Percentiles rank a stretch among this genome's conserved stretches.
Evolutionary conservation across 371 early-diverging fungal species (phyloP).

Genomic region (Mortierella sp.): DNA sequence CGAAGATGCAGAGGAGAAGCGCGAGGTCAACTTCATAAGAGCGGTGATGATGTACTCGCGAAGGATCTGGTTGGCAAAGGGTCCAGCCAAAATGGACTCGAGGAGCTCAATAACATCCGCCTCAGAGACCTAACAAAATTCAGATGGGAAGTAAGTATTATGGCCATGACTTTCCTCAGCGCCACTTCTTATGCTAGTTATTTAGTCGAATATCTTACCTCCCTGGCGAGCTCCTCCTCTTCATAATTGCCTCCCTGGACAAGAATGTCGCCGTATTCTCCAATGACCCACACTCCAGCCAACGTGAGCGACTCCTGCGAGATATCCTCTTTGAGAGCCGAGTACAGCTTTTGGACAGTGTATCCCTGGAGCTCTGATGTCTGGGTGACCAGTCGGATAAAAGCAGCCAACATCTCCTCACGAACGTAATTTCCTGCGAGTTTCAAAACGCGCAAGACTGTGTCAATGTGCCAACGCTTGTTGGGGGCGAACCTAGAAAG

Average conservation of each 20-base stretch:
- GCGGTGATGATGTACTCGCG: conserved; percentile 91
- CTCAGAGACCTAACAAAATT: conserved; percentile 70
- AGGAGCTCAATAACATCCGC: conserved; percentile 80
- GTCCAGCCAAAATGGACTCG: conserved; percentile 80
- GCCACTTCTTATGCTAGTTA: not conserved
- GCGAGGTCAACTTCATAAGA: conserved; percentile 88
- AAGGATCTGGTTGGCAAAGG: conserved; percentile 82
- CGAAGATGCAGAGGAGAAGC: conserved; percentile 69
- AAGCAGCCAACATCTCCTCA: conserved; percentile 79
- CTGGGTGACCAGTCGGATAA: conserved; percentile 80
- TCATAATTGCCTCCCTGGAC: conserved; percentile 75
- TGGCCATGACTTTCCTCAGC: not conserved
- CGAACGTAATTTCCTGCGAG: conserved; percentile 81
- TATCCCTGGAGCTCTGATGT: conserved; percentile 88
- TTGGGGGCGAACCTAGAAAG: conserved; percentile 80
- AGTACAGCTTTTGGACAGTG: conserved; percentile 88
- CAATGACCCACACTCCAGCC: conserved; percentile 94
- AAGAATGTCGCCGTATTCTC: conserved; percentile 97
- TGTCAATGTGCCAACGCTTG: conserved; percentile 97
- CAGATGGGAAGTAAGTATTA: too few relatives aligned
- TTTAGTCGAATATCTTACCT: conserved; percentile 53
- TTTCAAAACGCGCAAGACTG: conserved; percentile 90
- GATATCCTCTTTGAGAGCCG: conserved; percentile 83
- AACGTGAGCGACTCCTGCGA: conserved; percentile 92
- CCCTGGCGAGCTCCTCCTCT: conserved; percentile 75